Base-by-base conservation (phyloP, 257 asterid genomes). In the Gentiana macrophylla region DNA sequence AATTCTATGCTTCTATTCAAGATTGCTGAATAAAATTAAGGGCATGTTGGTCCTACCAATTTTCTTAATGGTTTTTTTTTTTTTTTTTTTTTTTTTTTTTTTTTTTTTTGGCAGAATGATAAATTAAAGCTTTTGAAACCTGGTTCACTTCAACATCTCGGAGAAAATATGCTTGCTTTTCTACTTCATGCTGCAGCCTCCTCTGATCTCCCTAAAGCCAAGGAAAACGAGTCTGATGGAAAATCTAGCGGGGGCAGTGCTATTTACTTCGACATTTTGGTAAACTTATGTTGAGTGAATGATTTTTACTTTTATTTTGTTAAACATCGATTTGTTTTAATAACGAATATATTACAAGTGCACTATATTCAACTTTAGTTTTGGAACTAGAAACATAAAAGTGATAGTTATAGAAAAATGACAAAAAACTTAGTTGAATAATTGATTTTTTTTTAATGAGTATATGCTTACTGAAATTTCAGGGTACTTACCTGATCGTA, bases 71-170 rank as follows among this genome's bases (percentile, higher is more conserved):
- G 8, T 36, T 10, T 59, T 59, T 4, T 35, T 13, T 24, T 24
- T 24, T 24, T 24, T 24, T 24, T 24, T 24, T 24, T 24, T 0
- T 24, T 0, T 24, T 24, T 24, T 24, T 24, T 0, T 0, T 24
- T 24, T 24, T 24, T 54, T 6, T 63, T 24, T 56, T 12, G 78
- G 82, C 92, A 91, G 98, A 88, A 92, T 71, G 98, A 92, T 76
- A 80, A 79, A 77, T 69, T 92, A 61, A 51, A 77, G 60, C 93
- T 92, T 56, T 64, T 92, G 85, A 78, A 59, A 70, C 95, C 97
- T 54, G 98, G 97, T 73, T 85, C 97, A 66, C 95, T 92, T 65
- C 98, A 92, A 80, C 97, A 92, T 77, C 94, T 92, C 41, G 98
- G 98, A 67, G 98, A 88, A 69, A 92, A 92, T 72, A 80, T 92